Evolutionary conservation across 306 rosid genomes (phyloP).

Genomic region (Acmispon strigosus): DNA sequence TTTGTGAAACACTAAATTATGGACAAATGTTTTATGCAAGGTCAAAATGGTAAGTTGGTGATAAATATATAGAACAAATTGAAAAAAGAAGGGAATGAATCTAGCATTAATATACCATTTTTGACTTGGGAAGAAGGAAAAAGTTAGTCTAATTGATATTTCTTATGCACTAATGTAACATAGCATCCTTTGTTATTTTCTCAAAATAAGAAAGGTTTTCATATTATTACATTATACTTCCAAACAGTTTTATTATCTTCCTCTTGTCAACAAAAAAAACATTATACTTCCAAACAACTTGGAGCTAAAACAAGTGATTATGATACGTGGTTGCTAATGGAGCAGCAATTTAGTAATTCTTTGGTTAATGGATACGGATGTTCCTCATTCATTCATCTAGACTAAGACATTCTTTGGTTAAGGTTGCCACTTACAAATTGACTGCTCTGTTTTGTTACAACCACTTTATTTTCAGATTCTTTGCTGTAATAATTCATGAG

Average conservation of each 20-base stretch:
- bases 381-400: not conserved
- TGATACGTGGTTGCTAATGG: not conserved
- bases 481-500: not conserved
- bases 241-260: too few relatives aligned
- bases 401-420: not conserved
- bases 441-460: not conserved
- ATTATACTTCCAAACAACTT: slow-evolving; percentile 10
- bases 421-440: not conserved
- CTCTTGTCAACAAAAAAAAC: too few relatives aligned
- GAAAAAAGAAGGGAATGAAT: not conserved
- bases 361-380: not conserved
- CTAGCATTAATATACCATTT: not conserved
- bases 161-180: not conserved
- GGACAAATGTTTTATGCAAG: not conserved
- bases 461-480: not conserved
- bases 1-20: not conserved
- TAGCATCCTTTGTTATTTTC: not conserved
- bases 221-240: not conserved
- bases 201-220: not conserved
- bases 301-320: slow-evolving; percentile 5
- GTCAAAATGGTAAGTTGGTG: not conserved
- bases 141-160: not conserved
- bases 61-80: not conserved
- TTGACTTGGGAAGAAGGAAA: not conserved
- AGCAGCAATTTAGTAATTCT: not conserved